Evolutionary conservation across 2,329 filamentous ascomycete genomes (phyloP).

Genomic region (Pyrenochaeta sp.): DNA sequence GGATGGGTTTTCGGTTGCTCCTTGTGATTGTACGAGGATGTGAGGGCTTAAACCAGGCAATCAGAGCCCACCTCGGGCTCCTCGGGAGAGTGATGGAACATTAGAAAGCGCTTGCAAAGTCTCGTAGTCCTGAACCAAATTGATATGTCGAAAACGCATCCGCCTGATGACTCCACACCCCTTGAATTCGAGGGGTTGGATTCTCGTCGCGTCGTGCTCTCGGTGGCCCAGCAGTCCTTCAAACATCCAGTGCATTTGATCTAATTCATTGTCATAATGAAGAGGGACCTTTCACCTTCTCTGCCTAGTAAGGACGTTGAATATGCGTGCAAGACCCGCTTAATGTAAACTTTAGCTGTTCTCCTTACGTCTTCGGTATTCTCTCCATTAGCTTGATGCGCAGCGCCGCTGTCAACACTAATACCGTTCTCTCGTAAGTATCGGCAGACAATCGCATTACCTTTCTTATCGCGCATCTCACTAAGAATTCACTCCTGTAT

Average conservation of each 20-base stretch:
- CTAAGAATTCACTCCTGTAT: too few relatives aligned
- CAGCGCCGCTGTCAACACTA: too few relatives aligned
- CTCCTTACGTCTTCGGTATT: too few relatives aligned
- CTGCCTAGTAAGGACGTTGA: too few relatives aligned
- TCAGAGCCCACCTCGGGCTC: not conserved
- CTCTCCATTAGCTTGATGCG: too few relatives aligned
- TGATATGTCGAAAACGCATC: slow-evolving; percentile 42
- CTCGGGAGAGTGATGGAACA: slow-evolving; percentile 48
- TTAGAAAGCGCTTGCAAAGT: slow-evolving; percentile 41
- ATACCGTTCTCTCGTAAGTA: too few relatives aligned
- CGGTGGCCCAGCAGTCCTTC: slow-evolving; percentile 30
- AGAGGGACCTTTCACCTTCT: too few relatives aligned
- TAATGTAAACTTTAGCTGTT: too few relatives aligned
- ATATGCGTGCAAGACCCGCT: too few relatives aligned
- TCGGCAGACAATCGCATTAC: too few relatives aligned
- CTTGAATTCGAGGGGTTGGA: slow-evolving; percentile 17
- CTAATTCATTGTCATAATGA: too few relatives aligned
- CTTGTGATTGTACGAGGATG: not conserved
- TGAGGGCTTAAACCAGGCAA: not conserved
- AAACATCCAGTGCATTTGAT: slow-evolving; percentile 36
- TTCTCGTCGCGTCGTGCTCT: slow-evolving; percentile 33
- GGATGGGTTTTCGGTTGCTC: not conserved
- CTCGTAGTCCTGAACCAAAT: slow-evolving; percentile 37
- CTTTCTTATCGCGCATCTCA: too few relatives aligned
- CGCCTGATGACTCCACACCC: slow-evolving; percentile 24